Base-by-base conservation (phyloP, 805 yeast genomes). In the Monosporozyma unispora region DNA sequence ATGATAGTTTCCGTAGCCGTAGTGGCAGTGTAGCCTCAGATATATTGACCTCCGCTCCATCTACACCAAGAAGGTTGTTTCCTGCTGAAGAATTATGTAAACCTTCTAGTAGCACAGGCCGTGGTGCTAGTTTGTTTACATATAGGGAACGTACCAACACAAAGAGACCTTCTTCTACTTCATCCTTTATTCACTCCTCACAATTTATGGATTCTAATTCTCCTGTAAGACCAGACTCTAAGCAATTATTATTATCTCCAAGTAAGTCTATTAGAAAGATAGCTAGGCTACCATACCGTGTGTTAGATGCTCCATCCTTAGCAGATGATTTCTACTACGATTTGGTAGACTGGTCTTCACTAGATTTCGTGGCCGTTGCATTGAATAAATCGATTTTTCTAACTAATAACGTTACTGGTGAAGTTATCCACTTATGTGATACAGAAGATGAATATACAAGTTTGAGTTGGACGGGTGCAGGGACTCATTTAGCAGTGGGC, bases 241-340 rank as follows among this genome's bases (percentile, higher is more conserved):
- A 90, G 58, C 77, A 79, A 57, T 67, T 90, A 23, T 71, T 93
- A 42, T 68, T 90, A 46, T 82, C 91, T 1, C 97, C 97, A 0
- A 82, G 84, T 50, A 87, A 83, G 66, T 84, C 80, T 59, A 79
- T 84, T 1, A 70, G 99, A 43, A 76, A 78, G 28, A 86, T 93
- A 19, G 75, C 93, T 3, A 87, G 85, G 60, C 87, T 89, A 0
- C 98, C 99, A 0, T 89, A 84, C 61, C 75, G 96, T 49, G 97
- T 91, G 4, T 75, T 91, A 42, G 99, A 91, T 69, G 99, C 99
- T 0, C 99, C 98, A 0, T 96, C 88, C 45, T 71, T 93, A 21
- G 88, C 88, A 5, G 98, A 93, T 64, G 98, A 91, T 63, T 91
- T 90, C 62, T 91, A 91, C 63, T 74, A 89, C 46, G 93, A 93